A percentile compares a stretch with the other conserved stretches of the same genome.
phyloP scores from a whole-genome alignment of 2,329 filamentous ascomycete species.

The Lasiodiplodia sp. region DNA sequence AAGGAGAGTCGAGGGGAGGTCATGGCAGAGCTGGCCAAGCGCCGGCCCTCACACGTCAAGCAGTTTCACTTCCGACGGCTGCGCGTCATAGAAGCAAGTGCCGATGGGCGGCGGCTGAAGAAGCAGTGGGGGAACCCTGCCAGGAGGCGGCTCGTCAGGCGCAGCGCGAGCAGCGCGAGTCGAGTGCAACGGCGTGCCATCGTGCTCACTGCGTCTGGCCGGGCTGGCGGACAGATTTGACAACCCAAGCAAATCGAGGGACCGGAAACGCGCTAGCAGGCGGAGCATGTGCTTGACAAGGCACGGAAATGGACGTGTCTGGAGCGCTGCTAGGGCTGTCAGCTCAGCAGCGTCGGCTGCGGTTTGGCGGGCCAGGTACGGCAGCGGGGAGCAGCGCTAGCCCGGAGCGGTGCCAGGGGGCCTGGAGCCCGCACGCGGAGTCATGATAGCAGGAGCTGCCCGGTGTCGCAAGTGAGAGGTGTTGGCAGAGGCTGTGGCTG shows the following conservation, averaged over 20 bases:
- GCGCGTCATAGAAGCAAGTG: constrained; percentile 2
- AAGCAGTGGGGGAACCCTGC: background rate
- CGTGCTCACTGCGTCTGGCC: background rate
- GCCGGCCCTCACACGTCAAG: background rate
- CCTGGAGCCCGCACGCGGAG: background rate
- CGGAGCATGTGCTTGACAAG: constrained; percentile 4
- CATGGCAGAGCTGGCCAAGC: background rate
- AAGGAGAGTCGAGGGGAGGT: background rate
- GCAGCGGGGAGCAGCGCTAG: background rate
- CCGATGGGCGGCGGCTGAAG: background rate
- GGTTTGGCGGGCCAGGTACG: constrained; percentile 9
- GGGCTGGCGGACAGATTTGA: background rate
- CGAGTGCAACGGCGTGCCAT: constrained; percentile 4
- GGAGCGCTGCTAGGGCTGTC: constrained; percentile 11
- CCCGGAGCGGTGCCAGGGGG: background rate
- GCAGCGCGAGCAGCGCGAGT: background rate
- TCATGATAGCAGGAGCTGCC: background rate
- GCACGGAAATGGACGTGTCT: constrained; percentile 19
- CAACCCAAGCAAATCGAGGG: background rate
- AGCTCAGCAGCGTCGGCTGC: background rate
- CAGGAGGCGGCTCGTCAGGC: background rate
- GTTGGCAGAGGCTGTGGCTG: constrained; percentile 9
- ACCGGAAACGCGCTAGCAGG: background rate
- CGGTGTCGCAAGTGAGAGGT: background rate
- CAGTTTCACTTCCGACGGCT: background rate